Conservation (phyloP, 73 alveolate species). For the Tetrahymena thermophila region DNA sequence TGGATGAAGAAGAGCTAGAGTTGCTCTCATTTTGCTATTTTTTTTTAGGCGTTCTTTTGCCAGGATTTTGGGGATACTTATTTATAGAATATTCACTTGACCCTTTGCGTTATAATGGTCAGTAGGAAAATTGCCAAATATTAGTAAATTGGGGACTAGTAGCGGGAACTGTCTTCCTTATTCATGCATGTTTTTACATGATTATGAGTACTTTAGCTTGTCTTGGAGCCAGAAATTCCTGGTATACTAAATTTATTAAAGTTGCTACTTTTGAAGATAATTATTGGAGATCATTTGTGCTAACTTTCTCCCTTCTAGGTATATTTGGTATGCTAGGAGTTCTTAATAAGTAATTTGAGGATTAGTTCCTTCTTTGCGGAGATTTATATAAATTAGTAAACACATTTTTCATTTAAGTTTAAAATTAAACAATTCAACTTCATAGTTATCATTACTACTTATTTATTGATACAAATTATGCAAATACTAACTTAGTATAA, state of each 20-base stretch:
- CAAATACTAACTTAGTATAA: no score
- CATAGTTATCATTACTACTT: background rate
- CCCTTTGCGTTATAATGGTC: background rate
- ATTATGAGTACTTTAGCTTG: background rate
- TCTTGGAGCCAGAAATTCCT: background rate
- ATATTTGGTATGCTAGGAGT: background rate
- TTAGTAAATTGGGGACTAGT: background rate
- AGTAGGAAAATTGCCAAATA: background rate
- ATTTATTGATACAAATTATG: no score
- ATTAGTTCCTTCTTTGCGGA: background rate
- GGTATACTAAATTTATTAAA: background rate
- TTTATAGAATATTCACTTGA: background rate
- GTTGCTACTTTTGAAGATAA: background rate
- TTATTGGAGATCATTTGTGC: background rate
- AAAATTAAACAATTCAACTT: no score
- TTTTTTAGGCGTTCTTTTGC: background rate
- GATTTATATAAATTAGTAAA: background rate
- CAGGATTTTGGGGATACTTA: slow-evolving; percentile 2
- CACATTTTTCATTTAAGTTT: background rate
- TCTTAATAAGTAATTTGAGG: background rate
- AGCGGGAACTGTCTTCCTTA: background rate
- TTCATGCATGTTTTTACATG: background rate
- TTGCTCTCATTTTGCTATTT: background rate
- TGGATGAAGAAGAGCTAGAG: background rate
- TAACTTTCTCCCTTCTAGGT: background rate